Base-by-base conservation (phyloP, 345 rosid genomes). In the Cardamine resedifolia region DNA sequence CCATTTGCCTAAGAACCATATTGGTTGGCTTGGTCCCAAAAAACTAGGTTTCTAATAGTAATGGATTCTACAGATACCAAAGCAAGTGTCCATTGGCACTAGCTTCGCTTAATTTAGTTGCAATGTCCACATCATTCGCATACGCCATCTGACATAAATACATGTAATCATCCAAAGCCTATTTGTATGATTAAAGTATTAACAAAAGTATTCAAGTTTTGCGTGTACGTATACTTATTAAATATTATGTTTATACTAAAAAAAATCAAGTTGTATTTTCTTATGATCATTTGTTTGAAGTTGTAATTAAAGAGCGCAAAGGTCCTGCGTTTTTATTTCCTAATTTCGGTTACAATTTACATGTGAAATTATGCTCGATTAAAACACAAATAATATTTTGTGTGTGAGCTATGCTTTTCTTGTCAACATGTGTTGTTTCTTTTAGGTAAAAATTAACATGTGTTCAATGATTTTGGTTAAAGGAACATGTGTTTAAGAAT, bases 11-110 rank as follows among this genome's bases (percentile, higher is more conserved):
- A 44, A 19, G 47, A 47, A 27, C 66, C 43, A 73, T 34, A 36
- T 57, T 59, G 58, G 77, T 26, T 57, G 52, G 71, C 36, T 74
- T 73, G 45, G 66, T 48, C 72, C 77, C 41, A 65, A 45, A 47
- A 58, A 26, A 30, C 28, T 56, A 73, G 55, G 26, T 66, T 66
- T 27, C 62, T 74, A 58, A 65, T 66, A 38, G 14, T 58, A 36
- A 58, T 58, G 53, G 44, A 49, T 49, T 49, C 18, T 27, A 58
- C 39, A 58, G 61, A 55, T 58, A 50, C 27, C 47, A 66, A 59
- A n/a, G n/a, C 47, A 66, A 58, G 43, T 58, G 34, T 65, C 72
- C 72, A 74, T 74, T 38, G 14, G 47, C 52, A 57, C 44, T 66
- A n/a, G 72, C 53, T 48, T 74, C 53, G 45, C 78, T 66, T 58